Percentiles rank a stretch among this genome's conserved stretches.
Conservation (phyloP, 176 grass and related monocot genomes). For the Oryza australiensis region DNA sequence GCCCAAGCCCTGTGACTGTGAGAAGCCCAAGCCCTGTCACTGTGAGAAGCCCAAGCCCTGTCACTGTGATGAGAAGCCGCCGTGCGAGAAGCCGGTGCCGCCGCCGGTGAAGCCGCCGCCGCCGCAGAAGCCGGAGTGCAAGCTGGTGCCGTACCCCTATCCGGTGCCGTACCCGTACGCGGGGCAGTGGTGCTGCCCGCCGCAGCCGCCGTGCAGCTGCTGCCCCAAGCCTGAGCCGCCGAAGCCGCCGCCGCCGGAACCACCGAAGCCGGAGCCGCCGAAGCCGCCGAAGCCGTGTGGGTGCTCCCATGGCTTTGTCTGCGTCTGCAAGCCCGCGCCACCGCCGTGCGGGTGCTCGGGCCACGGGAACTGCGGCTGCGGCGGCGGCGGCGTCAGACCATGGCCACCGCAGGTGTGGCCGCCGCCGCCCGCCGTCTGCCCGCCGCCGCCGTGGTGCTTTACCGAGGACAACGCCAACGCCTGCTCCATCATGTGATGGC, state of each 20-base stretch:
- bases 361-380: background rate
- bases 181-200: constrained; percentile 17
- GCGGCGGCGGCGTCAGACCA: background rate
- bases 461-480: background rate
- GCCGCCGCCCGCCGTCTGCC: background rate
- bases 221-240: background rate
- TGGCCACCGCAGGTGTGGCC: constrained; percentile 2
- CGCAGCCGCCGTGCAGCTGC: constrained; percentile 1
- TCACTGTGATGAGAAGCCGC: background rate
- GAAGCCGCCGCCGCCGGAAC: background rate
- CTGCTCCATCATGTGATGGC: constrained; percentile 14
- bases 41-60: background rate
- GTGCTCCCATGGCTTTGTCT: background rate
- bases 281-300: constrained; percentile 1
- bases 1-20: too few relatives aligned
- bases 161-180: constrained; percentile 19
- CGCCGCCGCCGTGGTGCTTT: background rate
- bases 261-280: background rate
- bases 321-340: background rate
- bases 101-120: background rate
- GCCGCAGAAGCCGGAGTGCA: constrained; percentile 5
- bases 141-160: constrained; percentile 32
- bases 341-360: background rate
- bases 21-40: background rate
- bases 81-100: background rate